These are phyloP conservation scores for Nectriaceae sp. DNA, from an alignment of 2,329 filamentous ascomycete species.

Conservation along the genomic window DNA sequence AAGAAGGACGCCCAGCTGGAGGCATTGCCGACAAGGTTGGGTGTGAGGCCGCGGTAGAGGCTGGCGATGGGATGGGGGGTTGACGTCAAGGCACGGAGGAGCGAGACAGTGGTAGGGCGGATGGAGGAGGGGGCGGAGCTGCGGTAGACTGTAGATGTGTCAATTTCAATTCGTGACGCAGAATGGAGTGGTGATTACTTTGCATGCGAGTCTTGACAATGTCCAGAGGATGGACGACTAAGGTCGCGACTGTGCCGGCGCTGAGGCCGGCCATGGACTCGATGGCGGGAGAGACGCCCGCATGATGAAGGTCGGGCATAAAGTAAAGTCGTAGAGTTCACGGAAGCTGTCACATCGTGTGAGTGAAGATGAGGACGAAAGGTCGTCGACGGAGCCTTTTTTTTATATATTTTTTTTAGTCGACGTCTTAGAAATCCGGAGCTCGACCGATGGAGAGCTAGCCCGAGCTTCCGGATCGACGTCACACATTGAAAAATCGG, in stretches of 20 bases:
- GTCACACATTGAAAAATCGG: constrained; percentile 6
- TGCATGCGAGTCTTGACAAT: constrained; percentile 96
- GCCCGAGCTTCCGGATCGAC: constrained; percentile 9
- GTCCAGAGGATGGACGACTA: constrained; percentile 89
- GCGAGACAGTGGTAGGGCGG: constrained; percentile 50
- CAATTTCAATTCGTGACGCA: too few species aligned
- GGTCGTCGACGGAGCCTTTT: neutral
- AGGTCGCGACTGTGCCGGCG: constrained; percentile 82
- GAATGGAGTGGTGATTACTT: constrained; percentile 50
- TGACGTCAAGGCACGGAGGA: constrained; percentile 51
- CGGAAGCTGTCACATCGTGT: constrained; percentile 27
- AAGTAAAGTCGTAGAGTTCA: constrained; percentile 24
- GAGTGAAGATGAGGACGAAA: neutral
- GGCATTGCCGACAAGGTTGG: constrained; percentile 89
- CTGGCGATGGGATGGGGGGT: constrained; percentile 63
- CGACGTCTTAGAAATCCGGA: constrained; percentile 3
- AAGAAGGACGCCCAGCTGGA: constrained; percentile 93
- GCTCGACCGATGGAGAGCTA: neutral
- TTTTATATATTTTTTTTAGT: constrained; percentile 7
- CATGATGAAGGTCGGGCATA: constrained; percentile 53
- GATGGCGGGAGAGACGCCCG: constrained; percentile 71
- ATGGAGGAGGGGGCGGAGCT: constrained; percentile 40
- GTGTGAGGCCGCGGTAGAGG: constrained; percentile 86
- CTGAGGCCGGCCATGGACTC: constrained; percentile 89
- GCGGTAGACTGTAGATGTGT: constrained; percentile 54